phyloP scores from a whole-genome alignment of 345 rosid species.

The Linum lewisii region DNA sequence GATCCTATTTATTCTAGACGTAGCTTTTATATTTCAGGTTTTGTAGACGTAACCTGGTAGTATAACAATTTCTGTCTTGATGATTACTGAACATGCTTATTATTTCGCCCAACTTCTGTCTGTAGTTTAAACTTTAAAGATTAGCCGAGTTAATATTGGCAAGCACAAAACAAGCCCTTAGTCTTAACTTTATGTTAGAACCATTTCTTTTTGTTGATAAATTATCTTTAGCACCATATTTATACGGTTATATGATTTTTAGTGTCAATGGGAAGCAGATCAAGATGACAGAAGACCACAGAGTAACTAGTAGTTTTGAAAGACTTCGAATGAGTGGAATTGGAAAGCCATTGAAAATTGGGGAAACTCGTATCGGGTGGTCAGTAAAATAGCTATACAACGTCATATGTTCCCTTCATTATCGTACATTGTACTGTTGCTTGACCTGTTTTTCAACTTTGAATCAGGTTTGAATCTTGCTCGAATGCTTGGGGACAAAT shows the following conservation, averaged over 20 bases:
- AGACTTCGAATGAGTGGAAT: slow-evolving; percentile 47
- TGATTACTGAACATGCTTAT: too few relatives aligned
- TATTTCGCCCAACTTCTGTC: too few relatives aligned
- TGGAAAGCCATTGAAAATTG: slow-evolving; percentile 66
- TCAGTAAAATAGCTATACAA: slow-evolving; percentile 14
- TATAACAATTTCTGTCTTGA: too few relatives aligned
- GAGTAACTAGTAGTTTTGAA: slow-evolving; percentile 62
- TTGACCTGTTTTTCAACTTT: not conserved
- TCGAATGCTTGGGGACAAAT: slow-evolving; percentile 97
- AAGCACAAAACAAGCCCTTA: too few relatives aligned
- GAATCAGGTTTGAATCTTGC: slow-evolving; percentile 78
- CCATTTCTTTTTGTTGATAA: too few relatives aligned
- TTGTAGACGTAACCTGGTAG: too few relatives aligned
- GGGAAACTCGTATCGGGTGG: slow-evolving; percentile 73
- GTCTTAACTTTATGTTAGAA: too few relatives aligned
- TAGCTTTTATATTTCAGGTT: too few relatives aligned
- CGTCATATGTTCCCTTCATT: not conserved
- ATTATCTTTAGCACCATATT: slow-evolving; percentile 9
- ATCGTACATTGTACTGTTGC: not conserved
- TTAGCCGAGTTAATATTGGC: too few relatives aligned
- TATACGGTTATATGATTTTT: slow-evolving; percentile 21
- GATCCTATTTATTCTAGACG: too few relatives aligned
- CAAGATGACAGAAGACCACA: slow-evolving; percentile 90
- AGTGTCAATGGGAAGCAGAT: slow-evolving; percentile 67
- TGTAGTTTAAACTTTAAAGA: too few relatives aligned